These are phyloP conservation scores for Nakazawaea populi DNA, from an alignment of 805 yeast genomes.

Conservation along the genomic window DNA sequence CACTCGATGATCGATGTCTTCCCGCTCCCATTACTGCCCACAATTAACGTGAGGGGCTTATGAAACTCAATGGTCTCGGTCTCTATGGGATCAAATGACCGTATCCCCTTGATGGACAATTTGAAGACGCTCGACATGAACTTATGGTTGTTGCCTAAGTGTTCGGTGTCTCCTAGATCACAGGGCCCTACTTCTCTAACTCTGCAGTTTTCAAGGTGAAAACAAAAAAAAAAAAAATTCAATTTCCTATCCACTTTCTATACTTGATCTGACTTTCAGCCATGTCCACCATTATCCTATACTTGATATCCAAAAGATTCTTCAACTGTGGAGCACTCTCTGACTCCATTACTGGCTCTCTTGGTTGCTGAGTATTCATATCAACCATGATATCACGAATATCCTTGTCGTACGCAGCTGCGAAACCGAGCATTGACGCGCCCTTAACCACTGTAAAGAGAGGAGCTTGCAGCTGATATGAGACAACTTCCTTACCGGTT, in stretches of 20 bases:
- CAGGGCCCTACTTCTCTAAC: slow-evolving; percentile 45
- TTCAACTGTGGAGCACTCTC: slow-evolving; percentile 18
- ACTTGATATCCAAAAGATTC: slow-evolving; percentile 19
- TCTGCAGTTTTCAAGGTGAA: no score
- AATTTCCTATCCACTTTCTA: slow-evolving; percentile 17
- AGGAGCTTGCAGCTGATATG: slow-evolving; percentile 11
- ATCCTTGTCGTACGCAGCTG: slow-evolving; percentile 10
- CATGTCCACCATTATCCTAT: slow-evolving; percentile 26
- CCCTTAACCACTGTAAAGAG: slow-evolving; percentile 24
- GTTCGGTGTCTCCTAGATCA: no score
- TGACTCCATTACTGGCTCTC: slow-evolving; percentile 10
- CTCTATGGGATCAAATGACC: slow-evolving; percentile 85
- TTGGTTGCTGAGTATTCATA: slow-evolving; percentile 10
- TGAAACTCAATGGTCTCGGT: slow-evolving; percentile 87
- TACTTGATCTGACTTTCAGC: slow-evolving; percentile 28
- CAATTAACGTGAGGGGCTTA: slow-evolving; percentile 84
- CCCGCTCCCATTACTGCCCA: slow-evolving; percentile 95
- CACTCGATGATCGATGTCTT: slow-evolving; percentile 96
- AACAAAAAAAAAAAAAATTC: slow-evolving; percentile 68
- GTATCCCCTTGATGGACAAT: slow-evolving; percentile 77
- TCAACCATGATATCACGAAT: slow-evolving; percentile 12
- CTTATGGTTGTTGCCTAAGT: no score
- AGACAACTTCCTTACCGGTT: slow-evolving; percentile 13
- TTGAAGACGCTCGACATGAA: slow-evolving; percentile 41
- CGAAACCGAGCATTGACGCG: slow-evolving; percentile 18